Conservation (phyloP, 1,284 basidiomycete genomes). For the Omphalotus olearius region DNA sequence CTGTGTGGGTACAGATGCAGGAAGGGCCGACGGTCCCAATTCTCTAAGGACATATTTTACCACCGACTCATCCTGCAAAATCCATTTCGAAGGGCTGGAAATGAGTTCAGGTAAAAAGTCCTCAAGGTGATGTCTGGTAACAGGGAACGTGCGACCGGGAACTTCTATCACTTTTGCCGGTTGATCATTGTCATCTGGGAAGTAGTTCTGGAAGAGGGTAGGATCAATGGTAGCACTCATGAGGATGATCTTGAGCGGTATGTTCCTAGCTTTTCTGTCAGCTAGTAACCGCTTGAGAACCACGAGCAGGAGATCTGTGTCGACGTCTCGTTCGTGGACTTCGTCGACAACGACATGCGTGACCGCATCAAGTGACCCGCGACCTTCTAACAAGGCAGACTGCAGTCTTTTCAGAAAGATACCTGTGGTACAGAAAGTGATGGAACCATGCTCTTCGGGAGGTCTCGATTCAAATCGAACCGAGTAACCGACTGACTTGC, state of each 20-base stretch:
- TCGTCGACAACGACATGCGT: constrained; percentile 95
- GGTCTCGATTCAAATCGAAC: constrained; percentile 87
- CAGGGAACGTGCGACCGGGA: constrained; percentile 92
- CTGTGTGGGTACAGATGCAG: constrained; percentile 1
- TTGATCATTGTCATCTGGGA: constrained; percentile 58
- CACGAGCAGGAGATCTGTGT: constrained; percentile 90
- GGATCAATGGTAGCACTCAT: constrained; percentile 98
- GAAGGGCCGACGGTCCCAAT: constrained; percentile 36
- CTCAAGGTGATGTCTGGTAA: constrained; percentile 79
- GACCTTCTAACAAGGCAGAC: constrained; percentile 54
- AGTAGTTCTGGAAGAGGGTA: constrained; percentile 85
- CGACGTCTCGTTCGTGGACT: constrained; percentile 94
- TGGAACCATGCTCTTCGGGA: constrained; percentile 79
- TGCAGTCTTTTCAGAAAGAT: constrained; percentile 90
- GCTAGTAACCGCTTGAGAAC: constrained; percentile 85
- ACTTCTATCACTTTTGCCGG: constrained; percentile 80
- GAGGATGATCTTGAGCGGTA: constrained; percentile 84
- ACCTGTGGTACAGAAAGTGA: constrained; percentile 95
- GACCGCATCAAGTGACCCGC: constrained; percentile 68
- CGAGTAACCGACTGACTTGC: constrained; percentile 83
- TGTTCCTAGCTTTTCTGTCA: constrained; percentile 69
- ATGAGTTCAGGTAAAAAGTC: constrained; percentile 64
- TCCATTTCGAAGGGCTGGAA: constrained; percentile 49
- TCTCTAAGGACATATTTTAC: constrained; percentile 76
- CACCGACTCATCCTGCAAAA: constrained; percentile 76